Evolutionary conservation across 176 grass and related monocot species (phyloP).

Genomic region (Musa acuminata): DNA sequence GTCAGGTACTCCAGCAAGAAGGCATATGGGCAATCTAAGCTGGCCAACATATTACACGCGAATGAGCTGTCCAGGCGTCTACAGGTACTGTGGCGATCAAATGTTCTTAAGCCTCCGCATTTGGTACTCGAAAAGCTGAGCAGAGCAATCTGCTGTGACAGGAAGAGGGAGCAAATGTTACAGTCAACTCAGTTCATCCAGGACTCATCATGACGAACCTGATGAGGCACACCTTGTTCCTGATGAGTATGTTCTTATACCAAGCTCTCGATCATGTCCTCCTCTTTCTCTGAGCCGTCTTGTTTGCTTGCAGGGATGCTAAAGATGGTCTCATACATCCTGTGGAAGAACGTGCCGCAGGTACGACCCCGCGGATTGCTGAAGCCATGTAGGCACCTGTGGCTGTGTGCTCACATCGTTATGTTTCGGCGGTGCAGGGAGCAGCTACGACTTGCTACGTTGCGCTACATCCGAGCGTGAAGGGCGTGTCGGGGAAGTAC

Average conservation of each 20-base stretch:
- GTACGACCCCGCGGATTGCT: slow-evolving; percentile 17
- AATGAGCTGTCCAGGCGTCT: slow-evolving; percentile 72
- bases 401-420: no score
- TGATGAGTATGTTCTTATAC: slow-evolving; percentile 53
- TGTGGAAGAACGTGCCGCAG: slow-evolving; percentile 84
- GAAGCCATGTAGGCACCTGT: no score
- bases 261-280: no score
- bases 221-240: slow-evolving; percentile 65
- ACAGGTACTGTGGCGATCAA: slow-evolving; percentile 28
- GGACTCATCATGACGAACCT: slow-evolving; percentile 94
- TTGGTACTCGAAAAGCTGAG: no score
- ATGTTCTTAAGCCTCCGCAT: no score
- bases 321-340: slow-evolving; percentile 51
- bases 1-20: slow-evolving; percentile 75
- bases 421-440: slow-evolving; percentile 31
- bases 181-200: slow-evolving; percentile 71
- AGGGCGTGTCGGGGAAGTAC: slow-evolving; percentile 59
- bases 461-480: slow-evolving; percentile 44
- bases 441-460: slow-evolving; percentile 74
- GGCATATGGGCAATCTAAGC: slow-evolving; percentile 88
- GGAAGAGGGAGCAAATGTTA: slow-evolving; percentile 76
- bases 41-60: slow-evolving; percentile 73
- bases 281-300: not conserved
- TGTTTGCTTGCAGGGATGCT: slow-evolving; percentile 38
- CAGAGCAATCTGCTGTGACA: slow-evolving; percentile 25